Conservation (phyloP, 306 rosid species). For the Chamaecrista fasciculata region DNA sequence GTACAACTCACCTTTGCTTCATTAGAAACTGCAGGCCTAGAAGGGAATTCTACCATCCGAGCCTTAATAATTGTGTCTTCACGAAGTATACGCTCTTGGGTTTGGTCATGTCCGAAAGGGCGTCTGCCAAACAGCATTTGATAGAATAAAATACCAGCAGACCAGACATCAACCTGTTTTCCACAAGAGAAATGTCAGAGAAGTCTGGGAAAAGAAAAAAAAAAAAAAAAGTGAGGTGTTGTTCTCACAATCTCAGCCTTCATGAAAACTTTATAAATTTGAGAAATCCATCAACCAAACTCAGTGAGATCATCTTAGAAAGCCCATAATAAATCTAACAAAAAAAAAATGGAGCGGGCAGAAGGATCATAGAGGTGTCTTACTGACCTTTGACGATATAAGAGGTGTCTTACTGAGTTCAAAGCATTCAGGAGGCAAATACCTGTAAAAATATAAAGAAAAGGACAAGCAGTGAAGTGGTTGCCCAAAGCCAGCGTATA, state of each 20-base stretch:
- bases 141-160: slow-evolving; percentile 81
- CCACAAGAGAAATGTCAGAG: slow-evolving; percentile 33
- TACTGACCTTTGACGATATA: slow-evolving; percentile 87
- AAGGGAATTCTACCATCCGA: slow-evolving; percentile 90
- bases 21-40: slow-evolving; percentile 80
- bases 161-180: slow-evolving; percentile 97
- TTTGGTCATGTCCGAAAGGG: slow-evolving; percentile 96
- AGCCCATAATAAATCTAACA: background rate
- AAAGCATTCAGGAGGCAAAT: slow-evolving; percentile 97
- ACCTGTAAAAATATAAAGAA: slow-evolving; percentile 49
- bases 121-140: slow-evolving; percentile 98
- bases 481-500: background rate
- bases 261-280: slow-evolving; percentile 1
- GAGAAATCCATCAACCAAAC: background rate
- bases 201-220: background rate
- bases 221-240: background rate
- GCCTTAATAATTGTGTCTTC: slow-evolving; percentile 99
- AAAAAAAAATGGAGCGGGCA: background rate
- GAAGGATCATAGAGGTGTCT: no score
- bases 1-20: slow-evolving; percentile 87
- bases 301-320: background rate
- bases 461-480: background rate
- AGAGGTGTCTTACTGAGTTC: slow-evolving; percentile 92
- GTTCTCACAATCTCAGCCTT: slow-evolving; percentile 17
- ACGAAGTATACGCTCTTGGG: slow-evolving; percentile 92